Evolutionary conservation across 2,329 filamentous ascomycete species (phyloP).

Genomic region (Fusarium metavorans): DNA sequence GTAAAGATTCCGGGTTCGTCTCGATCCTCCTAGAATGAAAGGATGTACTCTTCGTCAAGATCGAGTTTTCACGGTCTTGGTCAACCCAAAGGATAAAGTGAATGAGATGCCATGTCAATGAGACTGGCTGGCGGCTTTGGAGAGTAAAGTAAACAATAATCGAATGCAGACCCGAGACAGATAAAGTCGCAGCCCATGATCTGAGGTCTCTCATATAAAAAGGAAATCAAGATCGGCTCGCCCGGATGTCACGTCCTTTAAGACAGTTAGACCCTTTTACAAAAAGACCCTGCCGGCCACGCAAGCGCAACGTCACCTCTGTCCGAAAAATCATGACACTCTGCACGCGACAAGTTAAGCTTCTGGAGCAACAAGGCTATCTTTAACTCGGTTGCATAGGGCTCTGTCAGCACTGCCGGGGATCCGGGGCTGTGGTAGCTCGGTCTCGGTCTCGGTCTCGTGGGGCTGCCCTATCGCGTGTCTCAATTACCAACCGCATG

Average conservation of each 20-base stretch:
- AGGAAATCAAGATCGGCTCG: background rate
- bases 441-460: constrained; percentile 3
- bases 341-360: background rate
- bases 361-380: background rate
- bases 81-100: background rate
- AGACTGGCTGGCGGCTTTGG: background rate
- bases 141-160: background rate
- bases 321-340: background rate
- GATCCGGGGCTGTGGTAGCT: background rate
- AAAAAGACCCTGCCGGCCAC: background rate
- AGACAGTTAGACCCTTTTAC: background rate
- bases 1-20: background rate
- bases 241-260: background rate
- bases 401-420: background rate
- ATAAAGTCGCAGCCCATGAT: background rate
- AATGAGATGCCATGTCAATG: background rate
- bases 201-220: background rate
- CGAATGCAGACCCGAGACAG: background rate
- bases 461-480: background rate
- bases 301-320: constrained; percentile 1
- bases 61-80: background rate
- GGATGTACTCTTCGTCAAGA: background rate
- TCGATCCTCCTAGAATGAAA: background rate
- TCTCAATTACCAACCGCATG: background rate
- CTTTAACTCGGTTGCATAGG: background rate